These are phyloP conservation scores for Trametes cinnabarina DNA, from an alignment of 768 basidiomycete species.

Conservation along the genomic window DNA sequence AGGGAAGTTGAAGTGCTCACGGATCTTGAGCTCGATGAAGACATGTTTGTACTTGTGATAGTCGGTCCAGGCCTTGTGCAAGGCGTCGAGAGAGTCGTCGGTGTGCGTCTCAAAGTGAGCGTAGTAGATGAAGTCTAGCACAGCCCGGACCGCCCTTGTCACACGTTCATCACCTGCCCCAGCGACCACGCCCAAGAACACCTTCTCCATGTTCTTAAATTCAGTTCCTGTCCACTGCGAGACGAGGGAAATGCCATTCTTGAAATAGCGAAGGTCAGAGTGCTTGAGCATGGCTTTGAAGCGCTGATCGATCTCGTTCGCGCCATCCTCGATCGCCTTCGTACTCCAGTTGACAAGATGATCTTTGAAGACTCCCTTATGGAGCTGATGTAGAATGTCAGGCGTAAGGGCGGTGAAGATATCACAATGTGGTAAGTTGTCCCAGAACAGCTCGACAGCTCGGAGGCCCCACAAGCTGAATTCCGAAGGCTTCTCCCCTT, in stretches of 20 bases:
- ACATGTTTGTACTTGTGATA: constrained; percentile 30
- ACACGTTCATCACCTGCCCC: constrained; percentile 24
- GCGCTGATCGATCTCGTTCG: constrained; percentile 38
- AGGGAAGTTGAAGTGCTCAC: constrained; percentile 32
- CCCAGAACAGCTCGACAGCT: constrained; percentile 40
- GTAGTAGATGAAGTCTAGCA: constrained; percentile 31
- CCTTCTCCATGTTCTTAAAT: constrained; percentile 34
- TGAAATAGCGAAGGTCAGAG: constrained; percentile 39
- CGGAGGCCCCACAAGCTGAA: constrained; percentile 17
- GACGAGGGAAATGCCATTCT: constrained; percentile 40
- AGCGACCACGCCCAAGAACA: constrained; percentile 29
- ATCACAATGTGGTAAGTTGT: constrained; percentile 36
- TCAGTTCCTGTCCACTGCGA: constrained; percentile 48
- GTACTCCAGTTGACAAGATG: constrained; percentile 34
- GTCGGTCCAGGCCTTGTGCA: constrained; percentile 17
- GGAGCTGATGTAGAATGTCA: constrained; percentile 46
- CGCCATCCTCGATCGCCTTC: constrained; percentile 10
- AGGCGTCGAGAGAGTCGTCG: constrained; percentile 12
- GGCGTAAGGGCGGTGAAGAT: constrained; percentile 41
- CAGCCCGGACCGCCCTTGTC: constrained; percentile 23
- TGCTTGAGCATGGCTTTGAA: constrained; percentile 33
- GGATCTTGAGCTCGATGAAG: constrained; percentile 24
- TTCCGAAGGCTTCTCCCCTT: neutral
- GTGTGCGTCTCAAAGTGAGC: constrained; percentile 28
- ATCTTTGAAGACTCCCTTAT: constrained; percentile 48